Evolutionary conservation across 2,329 filamentous ascomycete species (phyloP).

Genomic region (Clonostachys solani): DNA sequence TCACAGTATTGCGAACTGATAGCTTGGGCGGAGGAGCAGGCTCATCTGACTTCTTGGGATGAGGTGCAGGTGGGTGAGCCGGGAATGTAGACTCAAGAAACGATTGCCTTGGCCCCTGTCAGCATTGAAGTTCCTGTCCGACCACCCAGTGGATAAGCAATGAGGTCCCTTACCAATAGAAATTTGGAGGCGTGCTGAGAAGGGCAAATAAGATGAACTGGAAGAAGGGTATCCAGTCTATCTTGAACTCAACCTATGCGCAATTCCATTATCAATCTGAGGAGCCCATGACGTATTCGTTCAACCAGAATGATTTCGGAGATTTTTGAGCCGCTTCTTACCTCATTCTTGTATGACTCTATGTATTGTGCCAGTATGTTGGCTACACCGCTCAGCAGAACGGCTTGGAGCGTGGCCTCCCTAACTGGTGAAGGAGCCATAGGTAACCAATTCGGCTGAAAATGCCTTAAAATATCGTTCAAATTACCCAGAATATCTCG

Average conservation of each 20-base stretch:
- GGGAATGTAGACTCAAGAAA: constrained; percentile 74
- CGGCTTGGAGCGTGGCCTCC: constrained; percentile 60
- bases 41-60: constrained; percentile 25
- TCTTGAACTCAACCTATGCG: constrained; percentile 48
- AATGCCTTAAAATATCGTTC: neutral
- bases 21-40: constrained; percentile 39
- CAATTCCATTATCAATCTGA: neutral
- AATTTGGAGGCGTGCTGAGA: constrained; percentile 76
- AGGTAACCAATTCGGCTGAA: neutral
- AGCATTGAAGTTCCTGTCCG: neutral
- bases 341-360: constrained; percentile 55
- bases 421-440: constrained; percentile 37
- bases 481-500: neutral
- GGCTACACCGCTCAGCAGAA: constrained; percentile 60
- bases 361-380: constrained; percentile 72
- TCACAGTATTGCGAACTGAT: constrained; percentile 58
- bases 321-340: constrained; percentile 23
- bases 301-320: neutral
- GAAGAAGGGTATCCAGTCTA: constrained; percentile 66
- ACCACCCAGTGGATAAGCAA: neutral
- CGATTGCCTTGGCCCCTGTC: constrained; percentile 53
- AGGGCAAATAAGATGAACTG: constrained; percentile 75
- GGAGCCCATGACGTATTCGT: neutral
- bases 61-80: constrained; percentile 46
- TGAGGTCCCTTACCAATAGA: constrained; percentile 61